These are phyloP conservation scores for Iberis pinnata DNA, from an alignment of 345 rosid species.

Conservation along the genomic window DNA sequence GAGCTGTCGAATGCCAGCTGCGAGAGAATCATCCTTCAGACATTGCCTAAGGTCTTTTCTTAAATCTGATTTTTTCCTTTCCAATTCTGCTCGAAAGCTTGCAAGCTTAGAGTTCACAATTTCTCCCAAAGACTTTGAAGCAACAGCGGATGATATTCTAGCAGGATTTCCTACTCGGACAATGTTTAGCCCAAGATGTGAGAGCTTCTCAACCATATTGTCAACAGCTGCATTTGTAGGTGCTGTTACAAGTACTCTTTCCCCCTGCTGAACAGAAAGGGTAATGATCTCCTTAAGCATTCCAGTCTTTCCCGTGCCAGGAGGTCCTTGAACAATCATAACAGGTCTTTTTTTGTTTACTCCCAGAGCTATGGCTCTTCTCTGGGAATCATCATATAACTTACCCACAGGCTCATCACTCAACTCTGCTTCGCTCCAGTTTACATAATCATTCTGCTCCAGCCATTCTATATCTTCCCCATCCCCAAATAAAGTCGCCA, in stretches of 20 bases:
- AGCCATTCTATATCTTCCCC: constrained; percentile 66
- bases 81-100: constrained; percentile 51
- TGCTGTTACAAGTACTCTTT: constrained; percentile 88
- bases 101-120: constrained; percentile 74
- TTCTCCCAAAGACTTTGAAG: constrained; percentile 78
- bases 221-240: constrained; percentile 98
- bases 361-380: constrained; percentile 61
- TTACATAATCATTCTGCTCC: constrained; percentile 47
- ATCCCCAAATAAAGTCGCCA: constrained; percentile 86
- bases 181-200: constrained; percentile 53
- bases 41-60: constrained; percentile 76
- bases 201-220: constrained; percentile 91
- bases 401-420: constrained; percentile 39
- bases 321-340: constrained; percentile 86
- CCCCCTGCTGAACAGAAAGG: constrained; percentile 77
- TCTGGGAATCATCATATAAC: constrained; percentile 63
- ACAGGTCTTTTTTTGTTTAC: constrained; percentile 74
- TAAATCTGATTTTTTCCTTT: constrained; percentile 85
- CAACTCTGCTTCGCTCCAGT: constrained; percentile 55
- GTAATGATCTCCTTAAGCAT: constrained; percentile 72
- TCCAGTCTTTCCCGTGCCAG: constrained; percentile 93
- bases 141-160: constrained; percentile 75
- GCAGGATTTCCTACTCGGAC: constrained; percentile 97
- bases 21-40: constrained; percentile 82
- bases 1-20: constrained; percentile 95